These are phyloP conservation scores for Tolypocladium amazonense DNA, from an alignment of 2,329 filamentous ascomycete genomes.

Conservation along the genomic window DNA sequence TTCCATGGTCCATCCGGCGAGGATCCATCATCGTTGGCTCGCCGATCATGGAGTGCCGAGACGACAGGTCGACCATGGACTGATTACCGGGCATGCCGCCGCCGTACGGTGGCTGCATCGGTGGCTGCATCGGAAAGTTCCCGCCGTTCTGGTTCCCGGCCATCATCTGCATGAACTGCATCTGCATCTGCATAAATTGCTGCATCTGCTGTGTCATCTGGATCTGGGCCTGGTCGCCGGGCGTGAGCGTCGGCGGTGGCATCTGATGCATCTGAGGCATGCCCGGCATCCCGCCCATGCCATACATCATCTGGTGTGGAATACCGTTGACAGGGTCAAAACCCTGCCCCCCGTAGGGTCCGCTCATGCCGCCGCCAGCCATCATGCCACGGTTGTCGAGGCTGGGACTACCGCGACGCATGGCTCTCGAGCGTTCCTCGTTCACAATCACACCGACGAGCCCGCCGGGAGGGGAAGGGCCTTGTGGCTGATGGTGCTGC, in stretches of 20 bases:
- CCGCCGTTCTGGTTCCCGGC: conserved; percentile 25
- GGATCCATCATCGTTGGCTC: conserved; percentile 34
- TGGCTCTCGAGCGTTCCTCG: conserved; percentile 69
- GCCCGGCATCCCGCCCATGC: conserved; percentile 12
- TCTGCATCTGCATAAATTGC: conserved; percentile 87
- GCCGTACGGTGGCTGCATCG: conserved; percentile 17
- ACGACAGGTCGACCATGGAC: conserved; percentile 32
- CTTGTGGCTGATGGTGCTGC: conserved; percentile 20
- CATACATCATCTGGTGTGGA: conserved; percentile 32
- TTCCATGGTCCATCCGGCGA: conserved; percentile 32
- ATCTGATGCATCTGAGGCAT: conserved; percentile 25
- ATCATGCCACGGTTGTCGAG: conserved; percentile 36
- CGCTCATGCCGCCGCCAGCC: conserved; percentile 22
- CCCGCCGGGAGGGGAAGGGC: conserved; percentile 55
- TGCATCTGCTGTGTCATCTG: conserved; percentile 77
- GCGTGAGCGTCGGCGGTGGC: conserved; percentile 37
- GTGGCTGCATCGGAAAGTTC: conserved; percentile 16
- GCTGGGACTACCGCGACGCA: conserved; percentile 70
- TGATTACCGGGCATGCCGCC: conserved; percentile 18
- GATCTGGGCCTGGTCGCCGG: conserved; percentile 63
- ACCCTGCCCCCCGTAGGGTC: conserved; percentile 23
- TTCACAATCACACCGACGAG: conserved; percentile 80
- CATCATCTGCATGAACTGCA: conserved; percentile 90
- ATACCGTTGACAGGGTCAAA: conserved; percentile 41
- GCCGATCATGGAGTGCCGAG: conserved; percentile 35